phyloP scores from a whole-genome alignment of 345 rosid genomes.

The Citrus reticulata region DNA sequence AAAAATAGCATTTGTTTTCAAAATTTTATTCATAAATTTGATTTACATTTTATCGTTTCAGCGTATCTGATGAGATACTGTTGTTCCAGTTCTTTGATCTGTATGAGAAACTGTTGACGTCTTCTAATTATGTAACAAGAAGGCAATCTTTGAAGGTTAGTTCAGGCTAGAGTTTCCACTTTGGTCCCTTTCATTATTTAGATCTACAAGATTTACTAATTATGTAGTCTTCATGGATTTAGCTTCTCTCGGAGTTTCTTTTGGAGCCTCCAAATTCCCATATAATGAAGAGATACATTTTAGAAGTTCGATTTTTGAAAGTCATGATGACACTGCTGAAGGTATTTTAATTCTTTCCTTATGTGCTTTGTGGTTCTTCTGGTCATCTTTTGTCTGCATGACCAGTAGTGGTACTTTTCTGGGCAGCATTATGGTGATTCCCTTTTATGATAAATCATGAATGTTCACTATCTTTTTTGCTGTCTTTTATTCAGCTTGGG shows the following conservation, averaged over 20 bases:
- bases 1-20: background rate
- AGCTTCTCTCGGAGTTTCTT: constrained; percentile 95
- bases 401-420: background rate
- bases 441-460: background rate
- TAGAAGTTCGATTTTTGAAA: constrained; percentile 86
- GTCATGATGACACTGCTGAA: constrained; percentile 86
- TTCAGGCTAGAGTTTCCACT: constrained; percentile 13
- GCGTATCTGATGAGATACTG: constrained; percentile 21
- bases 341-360: constrained; percentile 35
- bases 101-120: constrained; percentile 78
- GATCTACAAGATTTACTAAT: background rate
- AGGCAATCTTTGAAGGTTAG: constrained; percentile 95
- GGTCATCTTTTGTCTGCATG: constrained; percentile 6
- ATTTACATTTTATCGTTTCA: background rate
- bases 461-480: background rate
- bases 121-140: constrained; percentile 92
- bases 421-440: background rate
- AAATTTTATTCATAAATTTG: constrained; percentile 1
- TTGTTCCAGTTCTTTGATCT: constrained; percentile 82
- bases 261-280: constrained; percentile 84
- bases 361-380: background rate
- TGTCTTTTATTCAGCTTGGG: background rate
- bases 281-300: constrained; percentile 87
- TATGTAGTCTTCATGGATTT: constrained; percentile 20
- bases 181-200: constrained; percentile 5